These are phyloP conservation scores for Aegilops longissima DNA, from an alignment of 176 grass and related monocot genomes.

Conservation along the genomic window DNA sequence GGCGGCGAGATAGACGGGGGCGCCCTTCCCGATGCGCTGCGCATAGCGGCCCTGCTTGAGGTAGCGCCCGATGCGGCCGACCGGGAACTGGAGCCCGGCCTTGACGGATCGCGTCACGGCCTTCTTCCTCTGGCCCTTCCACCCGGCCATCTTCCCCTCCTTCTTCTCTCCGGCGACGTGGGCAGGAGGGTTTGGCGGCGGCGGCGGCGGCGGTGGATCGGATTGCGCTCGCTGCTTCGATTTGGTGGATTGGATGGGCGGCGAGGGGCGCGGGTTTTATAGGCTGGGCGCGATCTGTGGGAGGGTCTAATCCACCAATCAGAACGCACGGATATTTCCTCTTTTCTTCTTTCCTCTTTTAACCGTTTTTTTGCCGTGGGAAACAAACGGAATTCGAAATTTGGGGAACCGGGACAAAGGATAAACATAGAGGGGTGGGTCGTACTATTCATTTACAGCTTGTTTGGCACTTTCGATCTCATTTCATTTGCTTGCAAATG, in stretches of 20 bases:
- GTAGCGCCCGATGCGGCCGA: conserved; percentile 66
- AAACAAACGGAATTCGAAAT: neutral
- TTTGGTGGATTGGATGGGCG: neutral
- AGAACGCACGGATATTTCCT: neutral
- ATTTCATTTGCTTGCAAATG: no score
- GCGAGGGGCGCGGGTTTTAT: neutral
- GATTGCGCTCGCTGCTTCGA: neutral
- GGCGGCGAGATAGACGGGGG: conserved; percentile 40
- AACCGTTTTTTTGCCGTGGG: neutral
- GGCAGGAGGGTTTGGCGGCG: no score
- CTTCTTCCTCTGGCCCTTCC: conserved; percentile 11
- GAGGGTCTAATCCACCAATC: neutral
- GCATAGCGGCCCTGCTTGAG: conserved; percentile 61
- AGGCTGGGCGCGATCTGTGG: neutral
- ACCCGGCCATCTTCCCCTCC: neutral
- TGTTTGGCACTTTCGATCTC: no score
- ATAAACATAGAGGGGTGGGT: no score
- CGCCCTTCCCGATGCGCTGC: conserved; percentile 36
- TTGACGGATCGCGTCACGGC: conserved; percentile 26
- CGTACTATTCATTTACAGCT: no score
- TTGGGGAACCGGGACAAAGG: neutral
- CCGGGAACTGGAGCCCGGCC: conserved; percentile 77
- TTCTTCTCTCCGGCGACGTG: neutral
- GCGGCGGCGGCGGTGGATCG: neutral
- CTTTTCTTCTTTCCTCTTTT: neutral